phyloP scores from a whole-genome alignment of 805 yeast genomes.

The Schizosaccharomyces japonicus region DNA sequence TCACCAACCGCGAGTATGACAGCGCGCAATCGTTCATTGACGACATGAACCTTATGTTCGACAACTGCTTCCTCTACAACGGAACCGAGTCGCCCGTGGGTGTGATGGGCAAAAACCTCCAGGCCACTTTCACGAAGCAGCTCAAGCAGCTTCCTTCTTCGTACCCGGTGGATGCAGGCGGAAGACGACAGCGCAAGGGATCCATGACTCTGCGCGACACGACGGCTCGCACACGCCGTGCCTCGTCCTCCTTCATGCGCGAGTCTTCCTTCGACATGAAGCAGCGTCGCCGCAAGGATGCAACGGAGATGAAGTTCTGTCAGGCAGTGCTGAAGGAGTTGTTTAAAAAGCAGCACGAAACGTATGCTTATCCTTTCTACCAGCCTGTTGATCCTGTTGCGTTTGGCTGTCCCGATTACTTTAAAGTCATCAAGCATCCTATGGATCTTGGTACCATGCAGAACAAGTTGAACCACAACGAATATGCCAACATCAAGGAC shows the following conservation, averaged over 20 bases:
- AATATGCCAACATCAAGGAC: slow-evolving; percentile 70
- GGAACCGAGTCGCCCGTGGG: slow-evolving; percentile 67
- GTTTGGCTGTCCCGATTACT: slow-evolving; percentile 72
- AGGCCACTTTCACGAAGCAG: slow-evolving; percentile 81
- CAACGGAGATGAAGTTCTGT: slow-evolving; percentile 72
- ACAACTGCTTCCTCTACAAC: slow-evolving; percentile 61
- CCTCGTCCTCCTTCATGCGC: slow-evolving; percentile 22
- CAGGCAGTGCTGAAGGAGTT: slow-evolving; percentile 63
- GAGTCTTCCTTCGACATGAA: slow-evolving; percentile 77
- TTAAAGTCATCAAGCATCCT: slow-evolving; percentile 67
- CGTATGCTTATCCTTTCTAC: slow-evolving; percentile 70
- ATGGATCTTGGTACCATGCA: slow-evolving; percentile 84
- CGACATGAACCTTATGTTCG: slow-evolving; percentile 57
- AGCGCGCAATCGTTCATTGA: slow-evolving; percentile 37
- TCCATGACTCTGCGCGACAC: slow-evolving; percentile 24
- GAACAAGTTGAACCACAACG: slow-evolving; percentile 58
- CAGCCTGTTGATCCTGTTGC: slow-evolving; percentile 92
- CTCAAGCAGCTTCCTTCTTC: slow-evolving; percentile 69
- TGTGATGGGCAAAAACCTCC: slow-evolving; percentile 74
- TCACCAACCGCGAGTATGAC: slow-evolving; percentile 45
- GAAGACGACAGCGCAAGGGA: slow-evolving; percentile 29
- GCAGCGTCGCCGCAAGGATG: slow-evolving; percentile 78
- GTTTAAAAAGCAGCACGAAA: slow-evolving; percentile 56
- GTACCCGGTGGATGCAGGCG: slow-evolving; percentile 9
- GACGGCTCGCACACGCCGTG: slow-evolving; percentile 88